Conservation (phyloP, 2,329 filamentous ascomycete species). For the Ophiostoma montium region DNA sequence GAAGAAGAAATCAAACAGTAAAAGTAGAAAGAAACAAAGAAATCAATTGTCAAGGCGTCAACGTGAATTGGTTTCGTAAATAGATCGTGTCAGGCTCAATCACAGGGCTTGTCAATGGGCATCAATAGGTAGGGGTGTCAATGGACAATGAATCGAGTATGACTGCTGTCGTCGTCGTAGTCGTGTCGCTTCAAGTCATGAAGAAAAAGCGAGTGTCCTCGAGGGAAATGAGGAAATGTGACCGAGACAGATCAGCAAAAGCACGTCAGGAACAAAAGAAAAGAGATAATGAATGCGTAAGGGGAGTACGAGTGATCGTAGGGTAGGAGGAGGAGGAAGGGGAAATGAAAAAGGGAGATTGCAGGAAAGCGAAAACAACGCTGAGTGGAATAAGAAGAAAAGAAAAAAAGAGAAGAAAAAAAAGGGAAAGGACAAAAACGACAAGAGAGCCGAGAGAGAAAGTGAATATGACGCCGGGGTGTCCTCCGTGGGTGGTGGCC, state of each 20-base stretch:
- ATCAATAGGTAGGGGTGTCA: too few relatives aligned
- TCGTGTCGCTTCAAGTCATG: too few relatives aligned
- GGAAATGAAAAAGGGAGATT: not conserved
- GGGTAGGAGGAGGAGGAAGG: not conserved
- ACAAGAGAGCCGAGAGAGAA: not conserved
- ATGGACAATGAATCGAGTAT: too few relatives aligned
- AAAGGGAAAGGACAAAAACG: slow-evolving; percentile 2
- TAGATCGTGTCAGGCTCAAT: too few relatives aligned
- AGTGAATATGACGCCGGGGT: too few relatives aligned
- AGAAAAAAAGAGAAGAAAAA: not conserved
- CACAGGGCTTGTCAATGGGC: too few relatives aligned
- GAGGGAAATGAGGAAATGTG: not conserved
- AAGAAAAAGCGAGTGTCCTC: too few relatives aligned
- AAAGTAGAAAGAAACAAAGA: not conserved
- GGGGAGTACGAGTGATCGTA: too few relatives aligned
- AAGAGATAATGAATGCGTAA: not conserved
- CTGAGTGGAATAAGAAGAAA: not conserved
- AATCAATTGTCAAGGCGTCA: not conserved
- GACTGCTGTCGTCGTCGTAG: too few relatives aligned
- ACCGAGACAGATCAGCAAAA: not conserved
- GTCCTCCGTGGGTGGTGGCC: too few relatives aligned
- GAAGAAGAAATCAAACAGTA: not conserved
- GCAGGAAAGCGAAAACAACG: too few relatives aligned
- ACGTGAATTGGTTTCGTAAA: not conserved
- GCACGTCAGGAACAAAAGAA: too few relatives aligned